These are phyloP conservation scores for Boletus edulis DNA, from an alignment of 768 basidiomycete species.

Conservation along the genomic window DNA sequence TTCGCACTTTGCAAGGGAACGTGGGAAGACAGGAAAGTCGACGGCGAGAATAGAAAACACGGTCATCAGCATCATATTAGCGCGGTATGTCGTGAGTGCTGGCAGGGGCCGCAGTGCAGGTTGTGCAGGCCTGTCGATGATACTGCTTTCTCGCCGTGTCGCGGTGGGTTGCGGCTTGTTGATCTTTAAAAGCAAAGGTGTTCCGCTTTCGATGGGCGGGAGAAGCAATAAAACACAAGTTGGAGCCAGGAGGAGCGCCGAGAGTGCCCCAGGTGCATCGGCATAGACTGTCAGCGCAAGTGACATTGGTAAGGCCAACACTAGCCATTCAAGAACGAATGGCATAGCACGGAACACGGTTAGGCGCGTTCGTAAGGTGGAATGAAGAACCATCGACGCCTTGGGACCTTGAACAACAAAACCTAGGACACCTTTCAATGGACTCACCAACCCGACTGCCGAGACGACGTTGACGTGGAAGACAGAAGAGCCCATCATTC, in stretches of 20 bases:
- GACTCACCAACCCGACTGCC: slow-evolving; percentile 59
- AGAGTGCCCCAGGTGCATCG: slow-evolving; percentile 50
- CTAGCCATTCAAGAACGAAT: slow-evolving; percentile 52
- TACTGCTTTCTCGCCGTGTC: not conserved
- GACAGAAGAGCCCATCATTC: slow-evolving; percentile 68
- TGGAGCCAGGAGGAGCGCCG: slow-evolving; percentile 45
- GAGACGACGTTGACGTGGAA: slow-evolving; percentile 67
- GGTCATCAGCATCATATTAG: slow-evolving; percentile 96
- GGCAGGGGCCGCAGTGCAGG: slow-evolving; percentile 48
- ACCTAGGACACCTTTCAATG: not conserved
- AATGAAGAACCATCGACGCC: slow-evolving; percentile 73
- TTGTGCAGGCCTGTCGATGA: not conserved
- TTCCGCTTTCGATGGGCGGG: slow-evolving; percentile 41
- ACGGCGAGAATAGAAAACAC: slow-evolving; percentile 90
- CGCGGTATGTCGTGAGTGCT: slow-evolving; percentile 82
- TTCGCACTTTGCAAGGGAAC: slow-evolving; percentile 88
- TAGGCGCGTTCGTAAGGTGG: slow-evolving; percentile 51
- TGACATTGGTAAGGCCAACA: slow-evolving; percentile 76
- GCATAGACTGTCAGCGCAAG: slow-evolving; percentile 80
- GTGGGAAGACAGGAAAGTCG: slow-evolving; percentile 91
- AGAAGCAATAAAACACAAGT: slow-evolving; percentile 44
- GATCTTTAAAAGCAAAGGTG: slow-evolving; percentile 50
- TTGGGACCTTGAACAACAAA: slow-evolving; percentile 33
- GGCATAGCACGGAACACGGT: slow-evolving; percentile 35
- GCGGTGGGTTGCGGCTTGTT: not conserved